These are phyloP conservation scores for Amphibolis antarctica DNA, from an alignment of 106 monocot species.

Conservation along the genomic window DNA sequence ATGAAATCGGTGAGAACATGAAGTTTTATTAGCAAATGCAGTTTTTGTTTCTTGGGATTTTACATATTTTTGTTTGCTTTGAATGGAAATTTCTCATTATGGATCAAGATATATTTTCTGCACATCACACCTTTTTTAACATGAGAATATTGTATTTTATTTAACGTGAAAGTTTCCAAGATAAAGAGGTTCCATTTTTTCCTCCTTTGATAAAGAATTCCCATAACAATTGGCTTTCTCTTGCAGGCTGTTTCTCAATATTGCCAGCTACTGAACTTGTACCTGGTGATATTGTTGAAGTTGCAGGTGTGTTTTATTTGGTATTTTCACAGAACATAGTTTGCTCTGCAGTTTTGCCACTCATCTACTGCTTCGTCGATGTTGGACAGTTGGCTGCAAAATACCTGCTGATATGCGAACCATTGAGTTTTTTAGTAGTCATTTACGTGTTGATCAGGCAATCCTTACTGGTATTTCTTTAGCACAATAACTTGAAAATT, in stretches of 20 bases:
- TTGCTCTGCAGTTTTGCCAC: background rate
- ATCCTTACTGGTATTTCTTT: constrained; percentile 76
- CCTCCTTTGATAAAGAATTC: background rate
- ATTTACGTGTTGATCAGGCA: constrained; percentile 98
- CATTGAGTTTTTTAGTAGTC: constrained; percentile 88
- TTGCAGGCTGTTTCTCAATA: constrained; percentile 92
- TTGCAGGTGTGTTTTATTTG: constrained; percentile 51
- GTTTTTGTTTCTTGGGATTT: too few species aligned
- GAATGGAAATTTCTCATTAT: too few species aligned
- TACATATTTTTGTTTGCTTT: too few species aligned
- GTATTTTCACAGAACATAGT: background rate
- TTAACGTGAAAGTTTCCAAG: background rate
- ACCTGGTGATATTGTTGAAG: constrained; percentile 99
- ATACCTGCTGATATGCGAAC: constrained; percentile 95
- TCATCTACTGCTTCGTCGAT: constrained; percentile 1
- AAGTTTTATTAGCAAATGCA: too few species aligned
- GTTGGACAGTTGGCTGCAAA: constrained; percentile 76
- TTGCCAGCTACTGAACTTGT: constrained; percentile 92
- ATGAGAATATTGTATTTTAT: background rate
- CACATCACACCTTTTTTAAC: too few species aligned
- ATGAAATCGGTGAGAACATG: too few species aligned
- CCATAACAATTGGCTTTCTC: background rate
- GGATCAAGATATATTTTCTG: too few species aligned
- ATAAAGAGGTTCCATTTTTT: background rate
- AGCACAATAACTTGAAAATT: background rate